Base-by-base conservation (phyloP, 1,284 basidiomycete species). In the Malassezia arunalokei region DNA sequence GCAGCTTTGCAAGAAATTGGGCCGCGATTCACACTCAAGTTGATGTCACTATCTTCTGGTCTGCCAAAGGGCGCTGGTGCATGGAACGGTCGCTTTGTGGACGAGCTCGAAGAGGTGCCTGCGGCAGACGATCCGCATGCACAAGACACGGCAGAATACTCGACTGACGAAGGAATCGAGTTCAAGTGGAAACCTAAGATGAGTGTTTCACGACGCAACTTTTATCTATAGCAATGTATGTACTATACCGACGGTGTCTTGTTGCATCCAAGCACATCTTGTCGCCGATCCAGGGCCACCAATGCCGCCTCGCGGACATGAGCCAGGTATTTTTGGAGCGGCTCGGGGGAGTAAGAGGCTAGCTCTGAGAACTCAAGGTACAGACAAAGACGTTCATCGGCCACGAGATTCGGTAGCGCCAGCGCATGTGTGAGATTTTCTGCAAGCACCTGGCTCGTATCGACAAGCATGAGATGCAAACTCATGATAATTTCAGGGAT, bases 1-100 rank as follows among this genome's bases (percentile, higher is more conserved):
- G 90, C 95, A 8, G 83, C 85, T 14, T 76, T 99, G 46, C 94
- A 99, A 74, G 94, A 99, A 75, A 99, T 98, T 57, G 94, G 94
- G 0, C 94, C 94, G 5, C 81, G 92, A 28, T 96, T 99, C 72
- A 98, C 94, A 0, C 78, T 98, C 15, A 98, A 98, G 76, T 76
- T 99, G 52, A 78, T 85, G 31, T 92, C 84, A 78, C 75, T 99
- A 57, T 83, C 86, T 69, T 87, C 87, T 65, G 88, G 89, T 9
- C 77, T 92, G 30, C 91, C 91, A 77, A 80, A 73, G 40, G 70
- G 70, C 3, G 69, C 68, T 8, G 70, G 70, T 1, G 65, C 79
- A 77, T 66, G 82, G 62, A 82, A 91, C 62, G 83, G 83, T 56
- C 76, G 78, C 14, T 78, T 76, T 40, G 76, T 59, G 12, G 63